phyloP scores from a whole-genome alignment of 352 stramenopile species.

The Phytophthora tentaculata region DNA sequence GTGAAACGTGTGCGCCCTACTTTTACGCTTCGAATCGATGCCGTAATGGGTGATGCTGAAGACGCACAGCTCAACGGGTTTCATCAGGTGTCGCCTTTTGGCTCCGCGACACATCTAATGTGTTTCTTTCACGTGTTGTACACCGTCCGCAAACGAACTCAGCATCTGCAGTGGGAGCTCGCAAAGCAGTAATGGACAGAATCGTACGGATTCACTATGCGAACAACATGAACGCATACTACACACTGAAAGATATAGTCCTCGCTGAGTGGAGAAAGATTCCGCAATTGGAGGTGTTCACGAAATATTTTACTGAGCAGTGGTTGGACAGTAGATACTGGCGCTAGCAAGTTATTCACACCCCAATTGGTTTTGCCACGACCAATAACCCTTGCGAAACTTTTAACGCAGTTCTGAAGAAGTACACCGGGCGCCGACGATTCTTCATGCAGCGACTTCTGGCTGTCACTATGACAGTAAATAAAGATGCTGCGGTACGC shows the following conservation, averaged over 20 bases:
- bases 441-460: constrained; percentile 21
- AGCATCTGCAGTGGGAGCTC: not conserved
- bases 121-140: constrained; percentile 3
- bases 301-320: constrained; percentile 2
- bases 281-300: not conserved
- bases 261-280: not conserved
- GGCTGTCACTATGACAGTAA: not conserved
- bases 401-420: constrained; percentile 9
- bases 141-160: not conserved
- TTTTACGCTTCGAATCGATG: not conserved
- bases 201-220: constrained; percentile 7
- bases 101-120: not conserved
- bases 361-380: not conserved
- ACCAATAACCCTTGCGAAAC: not conserved
- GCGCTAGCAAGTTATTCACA: not conserved
- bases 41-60: constrained; percentile 5
- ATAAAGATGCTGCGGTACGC: not conserved
- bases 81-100: not conserved
- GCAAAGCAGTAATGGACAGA: not conserved
- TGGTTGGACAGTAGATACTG: constrained; percentile 1
- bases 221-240: constrained; percentile 1
- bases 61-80: constrained; percentile 3
- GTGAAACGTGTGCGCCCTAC: not conserved
- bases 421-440: constrained; percentile 7
- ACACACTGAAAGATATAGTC: not conserved